Conservation (phyloP, 352 stramenopile species). For the Pythium grandisporangium region DNA sequence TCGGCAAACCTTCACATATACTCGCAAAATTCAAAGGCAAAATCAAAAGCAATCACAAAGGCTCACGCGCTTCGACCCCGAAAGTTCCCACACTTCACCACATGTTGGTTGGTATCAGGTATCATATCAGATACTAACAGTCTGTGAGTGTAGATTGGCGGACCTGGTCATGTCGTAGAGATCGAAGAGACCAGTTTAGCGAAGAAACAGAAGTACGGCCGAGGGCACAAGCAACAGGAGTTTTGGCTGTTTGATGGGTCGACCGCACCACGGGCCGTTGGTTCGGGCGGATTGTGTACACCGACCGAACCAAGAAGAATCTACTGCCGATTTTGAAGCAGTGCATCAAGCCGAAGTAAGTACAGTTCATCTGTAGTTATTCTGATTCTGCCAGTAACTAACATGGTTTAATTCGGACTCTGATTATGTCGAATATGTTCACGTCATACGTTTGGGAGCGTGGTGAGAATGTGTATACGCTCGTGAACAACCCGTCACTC, state of each 20-base stretch:
- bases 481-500: constrained; percentile 2
- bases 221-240: constrained; percentile 4
- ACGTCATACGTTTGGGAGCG: constrained; percentile 9
- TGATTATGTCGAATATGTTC: constrained; percentile 16
- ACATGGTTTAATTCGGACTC: neutral
- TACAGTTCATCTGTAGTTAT: neutral
- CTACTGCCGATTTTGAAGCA: constrained; percentile 1
- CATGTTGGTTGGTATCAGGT: too few relatives aligned
- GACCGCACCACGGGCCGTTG: constrained; percentile 11
- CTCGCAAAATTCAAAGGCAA: too few relatives aligned
- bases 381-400: neutral
- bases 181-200: constrained; percentile 18
- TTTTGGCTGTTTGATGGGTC: constrained; percentile 23
- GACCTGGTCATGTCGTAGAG: constrained; percentile 14
- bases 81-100: too few relatives aligned
- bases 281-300: constrained; percentile 14
- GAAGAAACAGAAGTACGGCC: constrained; percentile 20
- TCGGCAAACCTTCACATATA: too few relatives aligned
- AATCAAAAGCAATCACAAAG: too few relatives aligned
- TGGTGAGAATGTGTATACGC: constrained; percentile 1
- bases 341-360: neutral
- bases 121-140: neutral
- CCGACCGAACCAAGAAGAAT: constrained; percentile 13
- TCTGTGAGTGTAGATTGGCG: constrained; percentile 3
- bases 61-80: too few relatives aligned